phyloP scores from a whole-genome alignment of 257 asterid genomes.

The Solanum piurae region DNA sequence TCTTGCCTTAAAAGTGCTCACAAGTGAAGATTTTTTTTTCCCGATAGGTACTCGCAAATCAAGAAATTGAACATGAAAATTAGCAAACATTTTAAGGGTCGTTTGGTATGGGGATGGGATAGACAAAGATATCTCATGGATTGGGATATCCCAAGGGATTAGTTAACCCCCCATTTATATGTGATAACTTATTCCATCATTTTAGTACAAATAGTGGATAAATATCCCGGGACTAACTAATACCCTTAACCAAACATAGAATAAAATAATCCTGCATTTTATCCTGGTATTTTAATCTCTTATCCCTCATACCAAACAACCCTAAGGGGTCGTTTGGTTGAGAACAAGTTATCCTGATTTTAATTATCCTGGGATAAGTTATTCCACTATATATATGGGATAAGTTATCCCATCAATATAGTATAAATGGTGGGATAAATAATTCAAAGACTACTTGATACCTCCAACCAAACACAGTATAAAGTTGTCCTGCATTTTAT shows the following conservation, averaged over 20 bases:
- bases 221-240: no score
- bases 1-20: neutral
- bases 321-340: neutral
- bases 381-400: no score
- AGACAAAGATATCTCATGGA: neutral
- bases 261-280: no score
- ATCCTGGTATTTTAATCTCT: neutral
- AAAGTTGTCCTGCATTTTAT: neutral
- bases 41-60: no score
- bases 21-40: neutral
- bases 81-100: no score
- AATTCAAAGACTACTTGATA: neutral
- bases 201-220: no score
- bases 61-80: no score
- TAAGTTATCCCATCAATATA: neutral
- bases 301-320: neutral
- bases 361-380: neutral
- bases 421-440: neutral
- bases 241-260: no score
- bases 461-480: neutral
- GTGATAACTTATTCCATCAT: no score
- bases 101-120: neutral
- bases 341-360: neutral
- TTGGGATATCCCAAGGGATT: neutral
- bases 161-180: no score